Base-by-base conservation (phyloP, 2,329 filamentous ascomycete species). In the Stemphylium lycopersici region DNA sequence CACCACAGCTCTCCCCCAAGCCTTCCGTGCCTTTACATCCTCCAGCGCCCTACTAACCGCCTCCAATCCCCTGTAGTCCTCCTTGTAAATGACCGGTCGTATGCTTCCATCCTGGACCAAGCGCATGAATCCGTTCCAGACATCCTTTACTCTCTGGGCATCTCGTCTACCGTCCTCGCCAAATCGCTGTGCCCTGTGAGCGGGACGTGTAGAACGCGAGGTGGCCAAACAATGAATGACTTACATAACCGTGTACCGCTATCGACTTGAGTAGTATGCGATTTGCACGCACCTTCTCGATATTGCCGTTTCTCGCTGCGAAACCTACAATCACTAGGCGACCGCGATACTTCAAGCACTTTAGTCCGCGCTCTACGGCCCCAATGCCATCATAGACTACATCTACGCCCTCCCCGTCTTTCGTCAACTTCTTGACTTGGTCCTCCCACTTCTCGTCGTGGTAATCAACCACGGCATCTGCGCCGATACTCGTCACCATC, bases 301-400 rank as follows among this genome's bases (percentile, higher is more conserved):
- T 81, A 6, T 79, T 70, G 0, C 82, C 81, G 13, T 71, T 77
- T 43, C 79, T 74, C 1, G 81, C 84, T 5, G 83, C 84, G 65
- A 87, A 87, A 0, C 84, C 84, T 2, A 86, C 77, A 24, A 87
- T 74, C 2, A 87, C 76, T 15, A 87, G 70, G 29, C 80, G 73
- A 0, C 84, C 84, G 32, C 79, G 76, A 64, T 84, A 81, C 20
- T 77, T 82, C 29, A 84, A 69, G 59, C 83, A 84, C 53, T 79
- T 79, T 24, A 87, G 66, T 34, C 81, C 83, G 53, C 78, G 78
- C 55, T 81, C 78, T 6, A 87, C 82, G 20, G 83, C 76, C 0
- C 84, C 84, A 10, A 86, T 83, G 6, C 80, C 78, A 70, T 87
- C 84, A 34, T 83, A 83, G 11, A 86, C 81, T 0, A 85, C 77